Evolutionary conservation across 768 basidiomycete species (phyloP).

Genomic region (Lentinula boryana): DNA sequence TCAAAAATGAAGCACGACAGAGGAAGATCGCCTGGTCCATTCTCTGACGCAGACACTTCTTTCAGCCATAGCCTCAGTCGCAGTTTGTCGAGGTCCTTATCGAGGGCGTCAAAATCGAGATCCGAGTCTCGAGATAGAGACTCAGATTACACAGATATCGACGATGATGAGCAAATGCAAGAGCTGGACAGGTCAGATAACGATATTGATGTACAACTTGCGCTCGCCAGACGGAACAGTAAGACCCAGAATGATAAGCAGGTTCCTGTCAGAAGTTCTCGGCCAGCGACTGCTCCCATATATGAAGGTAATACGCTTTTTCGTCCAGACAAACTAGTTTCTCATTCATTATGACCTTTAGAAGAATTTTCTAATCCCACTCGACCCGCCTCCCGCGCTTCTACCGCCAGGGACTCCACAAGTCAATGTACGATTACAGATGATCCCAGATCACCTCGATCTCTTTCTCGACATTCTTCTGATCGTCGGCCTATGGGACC

Average conservation of each 20-base stretch:
- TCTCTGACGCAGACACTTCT: conserved; percentile 42
- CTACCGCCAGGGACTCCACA: conserved; percentile 29
- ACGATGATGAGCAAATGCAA: conserved; percentile 37
- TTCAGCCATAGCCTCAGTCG: conserved; percentile 32
- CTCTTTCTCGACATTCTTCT: conserved; percentile 39
- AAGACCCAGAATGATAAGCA: conserved; percentile 59
- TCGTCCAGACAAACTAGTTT: conserved; percentile 3
- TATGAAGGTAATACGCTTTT: conserved; percentile 58
- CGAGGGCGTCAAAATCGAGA: conserved; percentile 30
- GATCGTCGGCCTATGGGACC: conserved; percentile 69
- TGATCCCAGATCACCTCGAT: conserved; percentile 30
- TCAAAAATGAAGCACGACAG: conserved; percentile 32
- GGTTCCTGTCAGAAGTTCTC: conserved; percentile 34
- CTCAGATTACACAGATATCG: conserved; percentile 36
- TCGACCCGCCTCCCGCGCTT: conserved; percentile 51
- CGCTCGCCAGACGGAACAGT: conserved; percentile 81
- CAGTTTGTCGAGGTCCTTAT: conserved; percentile 26
- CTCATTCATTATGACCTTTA: conserved; percentile 18
- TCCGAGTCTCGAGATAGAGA: conserved; percentile 38
- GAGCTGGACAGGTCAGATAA: conserved; percentile 63
- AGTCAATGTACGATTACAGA: conserved; percentile 41
- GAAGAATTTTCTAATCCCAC: conserved; percentile 55
- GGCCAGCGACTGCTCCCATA: conserved; percentile 58
- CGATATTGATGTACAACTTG: conserved; percentile 72
- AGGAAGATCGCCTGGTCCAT: conserved; percentile 35